Evolutionary conservation across 129 eudicot genomes (phyloP).

Genomic region (Calendula officinalis): DNA sequence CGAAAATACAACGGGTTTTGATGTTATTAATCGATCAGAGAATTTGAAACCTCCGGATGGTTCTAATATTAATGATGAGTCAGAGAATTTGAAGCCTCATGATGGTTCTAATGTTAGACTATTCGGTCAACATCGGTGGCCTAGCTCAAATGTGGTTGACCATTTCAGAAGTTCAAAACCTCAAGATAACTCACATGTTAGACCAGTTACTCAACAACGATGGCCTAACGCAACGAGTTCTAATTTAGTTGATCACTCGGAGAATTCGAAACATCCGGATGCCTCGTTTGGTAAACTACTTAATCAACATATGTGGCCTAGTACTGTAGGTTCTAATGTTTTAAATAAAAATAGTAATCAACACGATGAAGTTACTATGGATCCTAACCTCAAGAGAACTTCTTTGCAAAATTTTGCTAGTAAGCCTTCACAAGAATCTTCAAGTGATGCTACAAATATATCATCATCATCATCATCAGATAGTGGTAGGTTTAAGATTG

Average conservation of each 20-base stretch:
- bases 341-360: slow-evolving; percentile 40
- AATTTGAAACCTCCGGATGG: slow-evolving; percentile 43
- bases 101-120: slow-evolving; percentile 16
- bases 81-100: slow-evolving; percentile 7
- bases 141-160: slow-evolving; percentile 28
- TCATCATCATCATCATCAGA: slow-evolving; percentile 22
- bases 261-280: slow-evolving; percentile 46
- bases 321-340: slow-evolving; percentile 43
- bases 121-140: slow-evolving; percentile 23
- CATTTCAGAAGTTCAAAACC: slow-evolving; percentile 25
- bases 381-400: slow-evolving; percentile 40
- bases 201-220: slow-evolving; percentile 52
- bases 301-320: slow-evolving; percentile 87
- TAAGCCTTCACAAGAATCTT: slow-evolving; percentile 44
- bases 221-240: slow-evolving; percentile 53
- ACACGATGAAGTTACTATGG: slow-evolving; percentile 25
- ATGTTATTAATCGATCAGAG: slow-evolving; percentile 12
- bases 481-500: slow-evolving; percentile 7
- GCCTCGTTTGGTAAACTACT: slow-evolving; percentile 40
- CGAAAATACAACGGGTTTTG: slow-evolving; percentile 36
- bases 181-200: slow-evolving; percentile 38
- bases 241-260: slow-evolving; percentile 20
- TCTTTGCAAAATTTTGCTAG: slow-evolving; percentile 37
- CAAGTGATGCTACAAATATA: slow-evolving; percentile 43
- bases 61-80: slow-evolving; percentile 4